Evolutionary conservation across 495 filamentous ascomycete genomes (phyloP), one percentile per base, ranked within the genome.

Genomic region (Aspergillus egyptiacus): DNA sequence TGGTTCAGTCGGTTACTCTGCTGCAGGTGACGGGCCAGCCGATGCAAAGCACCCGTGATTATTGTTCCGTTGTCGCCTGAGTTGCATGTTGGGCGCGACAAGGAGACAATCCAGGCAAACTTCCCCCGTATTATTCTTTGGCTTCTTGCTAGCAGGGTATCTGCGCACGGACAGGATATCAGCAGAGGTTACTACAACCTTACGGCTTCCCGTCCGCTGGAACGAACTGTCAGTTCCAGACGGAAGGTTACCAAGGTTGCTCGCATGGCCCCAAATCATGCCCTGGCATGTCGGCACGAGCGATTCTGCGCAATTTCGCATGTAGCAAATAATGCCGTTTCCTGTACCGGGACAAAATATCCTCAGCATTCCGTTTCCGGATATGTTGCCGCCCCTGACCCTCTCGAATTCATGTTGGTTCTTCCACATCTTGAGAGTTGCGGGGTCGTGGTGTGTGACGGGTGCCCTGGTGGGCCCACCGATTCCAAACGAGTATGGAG

Each of bases 161-260:
- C 20, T 15, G 11, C 2, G 6, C 17, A 46, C 35, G 30, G 20
- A 18, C 24, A 17, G 2, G 27, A 27, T 30, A 41, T 27, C 14
- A 18, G 23, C 5, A 15, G 41, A 33, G 27, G 27, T 33, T 24
- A 31, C 32, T 13, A 39, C 47, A 46, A 48, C n/a, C n/a, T n/a
- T n/a, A n/a, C n/a, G 28, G 43, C 38, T 31, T 30, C 33, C 30
- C 41, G 42, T 19, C 24, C 27, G 27, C 33, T 39, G 47, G 53
- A 45, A 40, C 43, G 28, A 51, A 28, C 35, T 37, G 46, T 18
- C 53, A 50, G 51, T 57, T 50, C 55, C 55, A 50, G 36, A 42
- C 59, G 59, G 59, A 38, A 55, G 44, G 20, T 46, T 58, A 18
- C 59, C 59, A 62, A 54, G 59, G 59, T 58, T 17, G 14, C 8